Conservation (phyloP, 2,329 filamentous ascomycete species). For the Paracamarosporium sp. region DNA sequence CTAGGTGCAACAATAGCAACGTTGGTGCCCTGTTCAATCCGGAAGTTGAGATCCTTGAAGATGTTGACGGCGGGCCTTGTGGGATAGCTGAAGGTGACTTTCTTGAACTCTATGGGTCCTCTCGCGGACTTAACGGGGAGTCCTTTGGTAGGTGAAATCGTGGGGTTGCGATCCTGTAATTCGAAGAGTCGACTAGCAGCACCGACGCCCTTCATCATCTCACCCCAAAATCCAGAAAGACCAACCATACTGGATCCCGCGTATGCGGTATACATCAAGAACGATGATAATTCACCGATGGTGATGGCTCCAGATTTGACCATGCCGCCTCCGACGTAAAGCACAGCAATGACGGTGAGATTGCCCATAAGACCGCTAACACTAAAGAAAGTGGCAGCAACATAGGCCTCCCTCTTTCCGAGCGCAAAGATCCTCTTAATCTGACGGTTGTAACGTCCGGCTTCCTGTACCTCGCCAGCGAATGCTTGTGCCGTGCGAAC, state of each 20-base stretch:
- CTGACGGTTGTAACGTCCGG: conserved; percentile 88
- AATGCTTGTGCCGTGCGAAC: conserved; percentile 97
- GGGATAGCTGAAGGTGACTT: conserved; percentile 90
- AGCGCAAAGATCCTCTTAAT: conserved; percentile 90
- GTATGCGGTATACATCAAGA: conserved; percentile 97
- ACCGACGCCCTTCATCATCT: conserved; percentile 98
- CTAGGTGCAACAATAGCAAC: conserved; percentile 97
- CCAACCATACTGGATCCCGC: conserved; percentile 88
- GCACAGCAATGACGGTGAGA: conserved; percentile 89
- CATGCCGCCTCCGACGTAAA: conserved; percentile 89
- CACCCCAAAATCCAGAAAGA: conserved; percentile 93
- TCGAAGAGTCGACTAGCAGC: conserved; percentile 97
- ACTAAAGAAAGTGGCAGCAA: conserved; percentile 90
- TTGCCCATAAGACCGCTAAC: conserved; percentile 91
- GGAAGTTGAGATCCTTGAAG: conserved; percentile 87
- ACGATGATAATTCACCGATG: conserved; percentile 91
- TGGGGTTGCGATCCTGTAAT: conserved; percentile 86
- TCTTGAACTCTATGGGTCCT: conserved; percentile 85
- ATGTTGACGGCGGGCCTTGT: conserved; percentile 91
- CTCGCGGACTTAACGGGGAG: conserved; percentile 80
- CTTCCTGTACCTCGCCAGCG: conserved; percentile 89
- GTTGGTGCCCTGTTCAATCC: conserved; percentile 90
- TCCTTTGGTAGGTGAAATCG: conserved; percentile 87
- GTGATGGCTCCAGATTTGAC: conserved; percentile 86
- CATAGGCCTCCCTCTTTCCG: conserved; percentile 83